Conservation (phyloP, 345 rosid species). For the Bruguiera gymnorhiza region DNA sequence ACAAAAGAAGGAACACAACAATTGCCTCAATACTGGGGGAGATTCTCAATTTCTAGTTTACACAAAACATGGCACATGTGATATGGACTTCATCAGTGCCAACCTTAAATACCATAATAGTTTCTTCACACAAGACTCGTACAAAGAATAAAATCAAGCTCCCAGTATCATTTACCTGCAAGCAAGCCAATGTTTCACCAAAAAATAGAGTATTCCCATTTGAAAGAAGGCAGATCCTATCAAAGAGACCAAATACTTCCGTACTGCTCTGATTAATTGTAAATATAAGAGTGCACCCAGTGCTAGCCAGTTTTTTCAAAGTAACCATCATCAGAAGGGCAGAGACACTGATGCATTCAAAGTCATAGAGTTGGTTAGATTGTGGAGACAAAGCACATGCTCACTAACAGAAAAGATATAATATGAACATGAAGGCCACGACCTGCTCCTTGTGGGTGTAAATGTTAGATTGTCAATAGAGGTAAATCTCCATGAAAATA, state of each 20-base stretch:
- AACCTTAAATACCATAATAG: not conserved
- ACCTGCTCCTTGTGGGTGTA: not conserved
- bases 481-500: not conserved
- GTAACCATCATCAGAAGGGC: slow-evolving; percentile 99
- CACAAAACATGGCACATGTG: not conserved
- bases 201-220: slow-evolving; percentile 96
- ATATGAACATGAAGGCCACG: not conserved
- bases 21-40: not conserved
- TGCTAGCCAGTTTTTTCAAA: slow-evolving; percentile 90
- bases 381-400: slow-evolving; percentile 1
- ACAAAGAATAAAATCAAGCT: slow-evolving; percentile 7
- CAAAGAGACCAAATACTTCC: slow-evolving; percentile 98
- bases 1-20: slow-evolving; percentile 11
- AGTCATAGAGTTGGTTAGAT: slow-evolving; percentile 8
- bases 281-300: slow-evolving; percentile 91
- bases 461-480: not conserved
- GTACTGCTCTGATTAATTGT: slow-evolving; percentile 94
- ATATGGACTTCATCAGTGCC: slow-evolving; percentile 2
- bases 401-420: slow-evolving; percentile 2
- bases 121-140: slow-evolving; percentile 8
- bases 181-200: slow-evolving; percentile 96
- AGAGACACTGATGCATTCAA: slow-evolving; percentile 60
- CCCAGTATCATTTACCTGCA: slow-evolving; percentile 55
- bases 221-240: slow-evolving; percentile 93
- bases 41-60: not conserved